Conservation (phyloP, 2,329 filamentous ascomycete genomes). For the Alternaria rosae region DNA sequence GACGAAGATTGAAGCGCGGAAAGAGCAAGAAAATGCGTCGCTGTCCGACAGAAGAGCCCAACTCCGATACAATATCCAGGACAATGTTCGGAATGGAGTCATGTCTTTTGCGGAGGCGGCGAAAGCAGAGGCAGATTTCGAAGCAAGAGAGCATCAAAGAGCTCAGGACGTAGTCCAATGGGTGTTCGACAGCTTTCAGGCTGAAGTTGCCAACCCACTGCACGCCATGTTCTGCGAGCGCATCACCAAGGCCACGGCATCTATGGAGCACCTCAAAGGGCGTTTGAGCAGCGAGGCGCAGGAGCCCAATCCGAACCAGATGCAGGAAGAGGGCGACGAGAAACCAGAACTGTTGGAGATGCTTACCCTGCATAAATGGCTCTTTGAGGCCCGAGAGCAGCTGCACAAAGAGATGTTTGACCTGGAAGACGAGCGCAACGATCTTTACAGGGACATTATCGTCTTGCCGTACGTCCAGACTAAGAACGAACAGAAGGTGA, state of each 20-base stretch:
- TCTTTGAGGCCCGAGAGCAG: constrained; percentile 91
- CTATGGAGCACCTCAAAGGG: constrained; percentile 78
- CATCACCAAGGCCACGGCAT: constrained; percentile 74
- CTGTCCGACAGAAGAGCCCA: constrained; percentile 69
- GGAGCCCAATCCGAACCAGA: constrained; percentile 75
- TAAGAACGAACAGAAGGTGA: constrained; percentile 79
- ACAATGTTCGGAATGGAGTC: constrained; percentile 77
- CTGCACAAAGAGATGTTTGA: constrained; percentile 87
- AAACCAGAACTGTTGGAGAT: constrained; percentile 93
- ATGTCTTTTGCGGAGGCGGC: constrained; percentile 86
- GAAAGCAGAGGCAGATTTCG: constrained; percentile 77
- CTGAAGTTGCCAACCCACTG: constrained; percentile 80
- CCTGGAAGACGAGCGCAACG: constrained; percentile 82
- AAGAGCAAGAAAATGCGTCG: constrained; percentile 61
- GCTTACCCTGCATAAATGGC: constrained; percentile 92
- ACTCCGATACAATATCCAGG: constrained; percentile 77
- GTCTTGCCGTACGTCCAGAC: constrained; percentile 78
- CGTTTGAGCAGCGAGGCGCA: constrained; percentile 77
- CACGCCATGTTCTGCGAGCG: constrained; percentile 80
- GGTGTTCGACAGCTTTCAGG: constrained; percentile 86
- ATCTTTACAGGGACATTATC: constrained; percentile 85
- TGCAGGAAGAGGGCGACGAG: constrained; percentile 94
- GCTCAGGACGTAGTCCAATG: constrained; percentile 77
- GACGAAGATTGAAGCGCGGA: constrained; percentile 60
- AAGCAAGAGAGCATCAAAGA: constrained; percentile 71